These are phyloP conservation scores for Lipomyces sp. DNA, from an alignment of 805 yeast species.

Conservation along the genomic window DNA sequence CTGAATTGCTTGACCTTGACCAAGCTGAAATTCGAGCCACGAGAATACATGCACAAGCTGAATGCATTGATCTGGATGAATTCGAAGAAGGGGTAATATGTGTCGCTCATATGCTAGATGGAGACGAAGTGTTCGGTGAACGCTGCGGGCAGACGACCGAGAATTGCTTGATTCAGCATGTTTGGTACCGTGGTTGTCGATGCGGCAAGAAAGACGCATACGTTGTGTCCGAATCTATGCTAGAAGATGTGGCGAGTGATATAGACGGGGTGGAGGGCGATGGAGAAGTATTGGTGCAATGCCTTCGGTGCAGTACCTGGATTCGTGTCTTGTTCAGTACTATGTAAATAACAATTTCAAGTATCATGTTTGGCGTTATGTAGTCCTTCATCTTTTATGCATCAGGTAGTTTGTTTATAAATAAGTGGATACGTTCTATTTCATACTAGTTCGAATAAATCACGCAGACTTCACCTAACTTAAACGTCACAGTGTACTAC, in stretches of 20 bases:
- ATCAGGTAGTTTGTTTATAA: background rate
- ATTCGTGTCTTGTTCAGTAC: slow-evolving; percentile 64
- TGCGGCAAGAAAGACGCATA: slow-evolving; percentile 60
- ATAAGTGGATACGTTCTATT: background rate
- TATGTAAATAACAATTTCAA: slow-evolving; percentile 30
- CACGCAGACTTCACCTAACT: background rate
- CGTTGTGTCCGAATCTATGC: slow-evolving; percentile 61
- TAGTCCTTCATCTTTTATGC: background rate
- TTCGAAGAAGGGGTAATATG: slow-evolving; percentile 52
- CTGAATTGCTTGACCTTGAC: slow-evolving; percentile 46
- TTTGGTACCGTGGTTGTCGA: slow-evolving; percentile 46
- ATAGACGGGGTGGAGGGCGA: slow-evolving; percentile 43
- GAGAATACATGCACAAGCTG: slow-evolving; percentile 52
- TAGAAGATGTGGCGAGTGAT: slow-evolving; percentile 50
- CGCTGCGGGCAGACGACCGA: slow-evolving; percentile 6
- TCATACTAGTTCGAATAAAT: slow-evolving; percentile 1
- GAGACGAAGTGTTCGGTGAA: slow-evolving; percentile 3
- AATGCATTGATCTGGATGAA: slow-evolving; percentile 66
- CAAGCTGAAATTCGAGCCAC: slow-evolving; percentile 46
- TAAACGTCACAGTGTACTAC: background rate
- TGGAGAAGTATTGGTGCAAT: slow-evolving; percentile 75
- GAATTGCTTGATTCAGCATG: slow-evolving; percentile 12
- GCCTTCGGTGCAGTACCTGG: slow-evolving; percentile 86
- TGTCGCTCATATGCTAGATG: slow-evolving; percentile 36
- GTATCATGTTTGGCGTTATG: background rate